Evolutionary conservation across 805 yeast species (phyloP).

Genomic region (Jamesozyma gamospora): DNA sequence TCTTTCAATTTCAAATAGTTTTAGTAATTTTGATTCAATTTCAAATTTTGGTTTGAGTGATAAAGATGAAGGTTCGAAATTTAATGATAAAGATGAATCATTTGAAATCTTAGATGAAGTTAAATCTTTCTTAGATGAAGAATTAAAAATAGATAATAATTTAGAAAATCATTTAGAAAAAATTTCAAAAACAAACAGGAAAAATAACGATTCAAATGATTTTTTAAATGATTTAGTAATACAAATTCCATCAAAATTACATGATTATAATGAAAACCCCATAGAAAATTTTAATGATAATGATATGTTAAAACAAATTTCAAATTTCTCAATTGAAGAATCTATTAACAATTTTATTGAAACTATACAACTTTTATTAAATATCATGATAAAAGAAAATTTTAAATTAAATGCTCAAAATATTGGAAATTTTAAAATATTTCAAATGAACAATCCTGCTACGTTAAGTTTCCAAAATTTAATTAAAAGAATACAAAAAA

Average conservation of each 20-base stretch:
- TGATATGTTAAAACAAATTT: not conserved
- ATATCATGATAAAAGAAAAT: not conserved
- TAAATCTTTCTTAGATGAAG: not conserved
- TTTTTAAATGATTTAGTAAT: too few species aligned
- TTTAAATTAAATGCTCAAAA: not conserved
- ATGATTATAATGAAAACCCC: too few species aligned
- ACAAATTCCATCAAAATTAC: too few species aligned
- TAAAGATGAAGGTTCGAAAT: not conserved
- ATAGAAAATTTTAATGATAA: not conserved
- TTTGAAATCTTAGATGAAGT: not conserved
- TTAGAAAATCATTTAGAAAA: conserved; percentile 1
- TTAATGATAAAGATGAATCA: not conserved
- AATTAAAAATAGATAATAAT: not conserved
- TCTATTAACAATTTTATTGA: conserved; percentile 4
- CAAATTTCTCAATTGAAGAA: not conserved
- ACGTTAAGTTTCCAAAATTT: conserved; percentile 18
- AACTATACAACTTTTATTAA: not conserved
- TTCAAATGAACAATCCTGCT: conserved; percentile 25
- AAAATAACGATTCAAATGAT: too few species aligned
- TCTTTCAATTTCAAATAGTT: not conserved
- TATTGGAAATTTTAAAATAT: conserved; percentile 5
- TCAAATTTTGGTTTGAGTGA: conserved; percentile 26
- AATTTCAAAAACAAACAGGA: not conserved
- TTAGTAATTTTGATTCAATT: conserved; percentile 11
- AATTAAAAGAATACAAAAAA: conserved; percentile 21